Evolutionary conservation across 2,329 filamentous ascomycete species (phyloP).

Genomic region (Botryotinia calthae): DNA sequence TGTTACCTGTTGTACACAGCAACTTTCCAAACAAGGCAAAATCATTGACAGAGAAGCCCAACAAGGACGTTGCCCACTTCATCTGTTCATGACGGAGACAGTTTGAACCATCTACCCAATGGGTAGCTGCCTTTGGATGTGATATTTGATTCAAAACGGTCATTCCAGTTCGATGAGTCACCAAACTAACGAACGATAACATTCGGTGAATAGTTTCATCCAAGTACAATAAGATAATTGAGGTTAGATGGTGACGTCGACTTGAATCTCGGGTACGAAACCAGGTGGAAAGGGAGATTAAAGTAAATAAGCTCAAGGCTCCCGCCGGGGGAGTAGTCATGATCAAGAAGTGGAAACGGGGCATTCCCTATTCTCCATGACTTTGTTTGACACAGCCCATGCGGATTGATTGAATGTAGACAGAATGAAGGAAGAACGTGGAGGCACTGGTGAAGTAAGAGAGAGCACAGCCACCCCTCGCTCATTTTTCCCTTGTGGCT

Average conservation of each 20-base stretch:
- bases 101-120: neutral
- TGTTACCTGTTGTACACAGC: neutral
- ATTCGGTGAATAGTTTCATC: conserved; percentile 8
- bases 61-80: neutral
- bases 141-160: neutral
- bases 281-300: neutral
- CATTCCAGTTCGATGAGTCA: neutral
- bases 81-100: neutral
- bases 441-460: conserved; percentile 3
- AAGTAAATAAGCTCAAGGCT: neutral
- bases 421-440: conserved; percentile 11
- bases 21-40: neutral
- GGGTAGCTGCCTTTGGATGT: conserved; percentile 1
- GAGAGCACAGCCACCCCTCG: conserved; percentile 3
- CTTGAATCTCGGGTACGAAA: neutral
- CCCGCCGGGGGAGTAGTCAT: neutral
- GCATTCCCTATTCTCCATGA: neutral
- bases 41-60: neutral
- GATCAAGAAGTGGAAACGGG: neutral
- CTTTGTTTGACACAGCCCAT: neutral
- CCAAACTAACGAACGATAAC: conserved; percentile 7
- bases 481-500: neutral
- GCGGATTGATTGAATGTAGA: neutral
- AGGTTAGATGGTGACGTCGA: conserved; percentile 7
- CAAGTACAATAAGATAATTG: neutral